Evolutionary conservation across 1,284 basidiomycete species (phyloP), one percentile per base, ranked within the genome.

Genomic region (Sporisorium reilianum): DNA sequence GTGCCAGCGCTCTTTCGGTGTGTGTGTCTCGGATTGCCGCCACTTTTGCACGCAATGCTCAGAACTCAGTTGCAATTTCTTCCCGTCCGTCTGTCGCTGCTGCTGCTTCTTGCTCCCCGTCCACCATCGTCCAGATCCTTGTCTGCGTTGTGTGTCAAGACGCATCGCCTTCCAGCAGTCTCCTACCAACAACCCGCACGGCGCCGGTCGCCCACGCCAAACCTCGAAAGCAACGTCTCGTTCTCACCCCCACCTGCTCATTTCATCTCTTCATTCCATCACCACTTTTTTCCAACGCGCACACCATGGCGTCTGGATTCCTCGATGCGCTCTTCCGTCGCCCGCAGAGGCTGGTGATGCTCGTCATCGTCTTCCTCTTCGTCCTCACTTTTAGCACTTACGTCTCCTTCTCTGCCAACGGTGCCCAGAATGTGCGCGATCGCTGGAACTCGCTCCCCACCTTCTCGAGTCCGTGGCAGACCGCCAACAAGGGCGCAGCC

Each of bases 281-380:
- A n/a, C 50, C 50, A 38, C 50, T 9, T 18, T 16, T 1, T 38
- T 16, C 12, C 12, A 28, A 5, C 34, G 26, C 59, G 61, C 10
- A 9, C 38, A 41, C 16, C 40, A 75, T 75, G 75, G 71, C 59
- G 36, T 52, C 73, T 8, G 67, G 57, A 20, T 70, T 80, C 40
- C 62, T 80, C 48, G 79, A 80, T 23, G 64, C 64, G 3, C 66
- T 80, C 32, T 62, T 74, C 20, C 72, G 79, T 36, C 59, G 78
- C 34, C 79, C 79, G 28, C 78, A 80, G 64, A 65, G 79, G 57
- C 60, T 81, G 28, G 65, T 81, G 25, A 41, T 68, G 55, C 67
- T 81, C 50, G 70, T 74, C 50, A 57, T 70, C 55, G 42, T 64
- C 59, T 70, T 80, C 46, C 71, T 81, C 36, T 54, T 81, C 42